phyloP scores from a whole-genome alignment of 805 yeast species.

The Candida pseudofarinosa region DNA sequence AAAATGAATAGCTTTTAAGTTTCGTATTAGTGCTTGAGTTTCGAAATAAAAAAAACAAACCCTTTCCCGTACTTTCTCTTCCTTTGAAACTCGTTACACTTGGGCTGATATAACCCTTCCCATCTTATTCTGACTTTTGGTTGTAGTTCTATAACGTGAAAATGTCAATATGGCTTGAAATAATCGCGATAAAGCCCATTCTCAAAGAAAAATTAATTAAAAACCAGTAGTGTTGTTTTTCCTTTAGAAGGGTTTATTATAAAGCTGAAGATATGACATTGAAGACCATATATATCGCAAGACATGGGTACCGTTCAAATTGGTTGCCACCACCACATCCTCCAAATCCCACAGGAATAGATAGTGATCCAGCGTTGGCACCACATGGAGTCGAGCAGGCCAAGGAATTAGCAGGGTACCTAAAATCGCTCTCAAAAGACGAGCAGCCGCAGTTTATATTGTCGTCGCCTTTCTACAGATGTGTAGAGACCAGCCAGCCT shows the following conservation, averaged over 20 bases:
- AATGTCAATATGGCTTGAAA: too few relatives aligned
- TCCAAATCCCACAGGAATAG: slow-evolving; percentile 82
- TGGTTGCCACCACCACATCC: slow-evolving; percentile 76
- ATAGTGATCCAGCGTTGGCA: slow-evolving; percentile 84
- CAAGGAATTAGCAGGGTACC: slow-evolving; percentile 62
- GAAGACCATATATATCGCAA: slow-evolving; percentile 61
- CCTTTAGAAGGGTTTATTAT: not conserved
- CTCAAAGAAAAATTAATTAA: not conserved
- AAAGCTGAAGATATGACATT: slow-evolving; percentile 27
- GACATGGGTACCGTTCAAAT: slow-evolving; percentile 89
- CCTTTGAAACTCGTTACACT: too few relatives aligned
- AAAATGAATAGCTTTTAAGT: not conserved
- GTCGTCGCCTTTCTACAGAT: slow-evolving; percentile 84
- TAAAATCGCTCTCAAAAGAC: slow-evolving; percentile 36
- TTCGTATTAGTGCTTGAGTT: too few relatives aligned
- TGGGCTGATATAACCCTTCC: too few relatives aligned
- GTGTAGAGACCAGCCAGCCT: slow-evolving; percentile 78
- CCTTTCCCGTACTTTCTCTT: too few relatives aligned
- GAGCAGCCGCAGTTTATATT: slow-evolving; percentile 70
- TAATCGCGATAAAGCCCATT: not conserved
- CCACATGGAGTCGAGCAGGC: slow-evolving; percentile 89
- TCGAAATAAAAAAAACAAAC: too few relatives aligned
- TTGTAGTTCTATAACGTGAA: too few relatives aligned
- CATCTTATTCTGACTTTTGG: too few relatives aligned
- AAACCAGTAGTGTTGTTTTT: not conserved